Percentiles rank a stretch among this genome's conserved stretches.
phyloP scores from a whole-genome alignment of 768 basidiomycete genomes.

The Boletus reticulatus region DNA sequence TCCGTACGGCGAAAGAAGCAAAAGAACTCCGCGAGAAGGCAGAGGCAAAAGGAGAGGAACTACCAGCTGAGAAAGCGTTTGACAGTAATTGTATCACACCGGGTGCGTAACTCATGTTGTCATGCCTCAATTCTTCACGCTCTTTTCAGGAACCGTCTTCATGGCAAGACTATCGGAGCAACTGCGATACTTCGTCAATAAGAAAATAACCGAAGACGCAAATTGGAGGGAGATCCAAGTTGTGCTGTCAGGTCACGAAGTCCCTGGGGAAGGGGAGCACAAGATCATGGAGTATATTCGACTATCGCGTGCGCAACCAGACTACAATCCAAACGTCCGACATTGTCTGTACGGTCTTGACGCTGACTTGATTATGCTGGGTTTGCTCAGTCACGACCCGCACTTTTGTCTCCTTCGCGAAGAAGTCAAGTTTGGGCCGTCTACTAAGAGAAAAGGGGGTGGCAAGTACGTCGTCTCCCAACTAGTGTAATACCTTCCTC shows the following conservation, averaged over 20 bases:
- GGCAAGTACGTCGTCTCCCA: constrained; percentile 40
- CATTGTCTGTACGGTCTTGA: constrained; percentile 99
- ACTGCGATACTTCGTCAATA: constrained; percentile 93
- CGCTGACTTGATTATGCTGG: constrained; percentile 98
- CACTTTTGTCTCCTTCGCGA: constrained; percentile 97
- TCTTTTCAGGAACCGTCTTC: constrained; percentile 76
- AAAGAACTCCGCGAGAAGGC: constrained; percentile 87
- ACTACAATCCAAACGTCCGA: constrained; percentile 94
- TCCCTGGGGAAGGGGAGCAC: constrained; percentile 99
- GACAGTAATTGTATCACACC: constrained; percentile 99
- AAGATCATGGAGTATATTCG: constrained; percentile 99
- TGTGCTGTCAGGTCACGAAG: constrained; percentile 95
- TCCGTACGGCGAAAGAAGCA: constrained; percentile 92
- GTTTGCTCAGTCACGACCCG: constrained; percentile 94
- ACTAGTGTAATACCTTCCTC: neutral
- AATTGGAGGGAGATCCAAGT: constrained; percentile 93
- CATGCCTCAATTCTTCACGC: neutral
- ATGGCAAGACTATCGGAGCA: constrained; percentile 93
- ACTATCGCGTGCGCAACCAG: constrained; percentile 87
- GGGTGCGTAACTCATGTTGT: constrained; percentile 48
- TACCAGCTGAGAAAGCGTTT: constrained; percentile 94
- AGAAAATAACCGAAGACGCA: constrained; percentile 96
- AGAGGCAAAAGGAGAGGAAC: constrained; percentile 80
- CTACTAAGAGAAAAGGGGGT: constrained; percentile 66
- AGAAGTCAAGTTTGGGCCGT: constrained; percentile 96